These are phyloP conservation scores for Cercospora sojina DNA, from an alignment of 2,329 filamentous ascomycete species.

Conservation along the genomic window DNA sequence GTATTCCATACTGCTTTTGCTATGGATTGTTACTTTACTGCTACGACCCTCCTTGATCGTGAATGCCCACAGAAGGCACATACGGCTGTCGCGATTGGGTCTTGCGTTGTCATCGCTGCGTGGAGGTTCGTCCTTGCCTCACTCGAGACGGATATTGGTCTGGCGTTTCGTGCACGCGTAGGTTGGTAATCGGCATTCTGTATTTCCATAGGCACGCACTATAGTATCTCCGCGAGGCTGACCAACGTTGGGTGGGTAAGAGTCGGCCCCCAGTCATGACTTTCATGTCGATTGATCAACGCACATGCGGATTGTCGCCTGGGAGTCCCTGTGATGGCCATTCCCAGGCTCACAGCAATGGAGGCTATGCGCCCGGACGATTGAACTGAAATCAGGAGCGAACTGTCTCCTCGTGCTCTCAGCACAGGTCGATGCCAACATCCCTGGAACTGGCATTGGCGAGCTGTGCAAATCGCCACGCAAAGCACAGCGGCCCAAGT, in stretches of 20 bases:
- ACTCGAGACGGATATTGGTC: neutral
- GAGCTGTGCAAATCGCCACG: neutral
- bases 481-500: neutral
- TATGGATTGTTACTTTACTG: neutral
- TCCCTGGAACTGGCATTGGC: neutral
- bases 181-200: neutral
- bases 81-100: neutral
- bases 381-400: neutral
- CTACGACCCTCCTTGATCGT: neutral
- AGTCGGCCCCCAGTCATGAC: neutral
- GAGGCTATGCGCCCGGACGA: neutral
- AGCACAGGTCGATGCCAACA: neutral
- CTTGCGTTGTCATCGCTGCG: neutral
- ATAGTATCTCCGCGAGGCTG: neutral
- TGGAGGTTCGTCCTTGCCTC: neutral
- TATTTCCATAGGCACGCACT: neutral
- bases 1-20: neutral
- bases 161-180: neutral
- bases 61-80: neutral
- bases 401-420: neutral
- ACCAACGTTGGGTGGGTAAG: neutral
- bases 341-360: neutral
- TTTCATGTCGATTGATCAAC: neutral
- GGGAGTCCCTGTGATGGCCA: neutral
- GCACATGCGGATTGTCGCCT: neutral